Evolutionary conservation across 441 rosid species (phyloP), one percentile per base, ranked within the genome.

Genomic region (Croton laevigatus): DNA sequence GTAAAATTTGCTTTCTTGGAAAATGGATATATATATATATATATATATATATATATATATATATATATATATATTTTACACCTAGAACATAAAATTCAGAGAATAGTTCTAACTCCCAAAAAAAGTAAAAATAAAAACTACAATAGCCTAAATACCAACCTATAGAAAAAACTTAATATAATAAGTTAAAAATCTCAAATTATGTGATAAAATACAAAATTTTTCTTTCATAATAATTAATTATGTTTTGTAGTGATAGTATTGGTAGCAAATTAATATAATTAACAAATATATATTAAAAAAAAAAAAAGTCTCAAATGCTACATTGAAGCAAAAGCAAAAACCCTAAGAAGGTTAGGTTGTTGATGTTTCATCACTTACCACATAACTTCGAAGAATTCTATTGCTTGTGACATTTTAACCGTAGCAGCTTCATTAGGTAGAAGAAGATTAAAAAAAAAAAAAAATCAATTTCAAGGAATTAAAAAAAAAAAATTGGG

Each of bases 281-380:
- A 57, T 70, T 27, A 63, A 60, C 58, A 14, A 44, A 36, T 23
- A n/a, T n/a, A n/a, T n/a, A n/a, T n/a, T n/a, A n/a, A n/a, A 54
- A 49, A 37, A 42, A 40, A 38, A 16, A 13, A 44, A 27, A 9
- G 9, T 17, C 0, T 13, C 46, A 65, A 70, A 63, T 32, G 6
- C 27, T 38, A 22, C 42, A 55, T 71, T 64, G 65, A 68, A 75
- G 78, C 78, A 75, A 36, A 60, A 78, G 66, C 70, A 44, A 19
- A n/a, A 27, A 65, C 8, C 57, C 19, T 53, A 7, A 1, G 27
- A 46, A 16, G 53, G n/a, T 51, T 0, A 20, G 65, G 51, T 22
- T 5, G 46, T 38, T 16, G 67, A 34, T 44, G 73, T 49, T 48
- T 71, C 68, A 61, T 12, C 48, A 27, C 32, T 65, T 9, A 62